These are phyloP conservation scores for Vigna hirtella DNA, from an alignment of 306 rosid species.

Conservation along the genomic window DNA sequence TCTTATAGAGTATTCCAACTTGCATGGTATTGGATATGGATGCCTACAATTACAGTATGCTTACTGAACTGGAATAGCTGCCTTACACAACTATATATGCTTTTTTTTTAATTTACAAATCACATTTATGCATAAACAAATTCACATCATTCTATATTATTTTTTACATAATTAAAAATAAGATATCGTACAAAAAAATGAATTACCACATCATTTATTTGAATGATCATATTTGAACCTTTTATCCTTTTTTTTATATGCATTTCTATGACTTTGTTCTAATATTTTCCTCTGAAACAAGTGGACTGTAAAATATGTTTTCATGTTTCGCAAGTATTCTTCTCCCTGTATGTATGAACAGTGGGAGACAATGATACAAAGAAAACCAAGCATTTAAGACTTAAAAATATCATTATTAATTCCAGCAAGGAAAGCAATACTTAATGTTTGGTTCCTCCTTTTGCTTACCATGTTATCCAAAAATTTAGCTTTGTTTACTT, in stretches of 20 bases:
- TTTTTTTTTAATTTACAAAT: not conserved
- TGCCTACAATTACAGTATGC: not conserved
- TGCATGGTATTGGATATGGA: conserved; percentile 39
- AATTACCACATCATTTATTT: too few species aligned
- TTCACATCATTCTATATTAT: not conserved
- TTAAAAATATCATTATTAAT: conserved; percentile 10
- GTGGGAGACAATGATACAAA: not conserved
- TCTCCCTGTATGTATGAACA: conserved; percentile 1
- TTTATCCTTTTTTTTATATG: too few species aligned
- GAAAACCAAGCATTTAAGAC: conserved; percentile 22
- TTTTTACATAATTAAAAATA: not conserved
- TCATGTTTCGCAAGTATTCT: not conserved
- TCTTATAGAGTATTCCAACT: conserved; percentile 36
- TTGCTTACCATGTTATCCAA: conserved; percentile 36
- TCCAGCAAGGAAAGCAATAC: conserved; percentile 59
- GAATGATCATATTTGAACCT: too few species aligned
- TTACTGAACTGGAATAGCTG: conserved; percentile 23
- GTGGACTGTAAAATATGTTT: not conserved
- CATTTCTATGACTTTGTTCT: too few species aligned
- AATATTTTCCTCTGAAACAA: not conserved
- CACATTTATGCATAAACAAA: not conserved
- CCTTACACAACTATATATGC: conserved; percentile 3
- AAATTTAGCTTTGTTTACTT: not conserved
- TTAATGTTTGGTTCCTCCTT: conserved; percentile 39
- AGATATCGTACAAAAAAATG: too few species aligned